These are phyloP conservation scores for Adansonia gregorii DNA, from an alignment of 441 rosid species.

Conservation along the genomic window DNA sequence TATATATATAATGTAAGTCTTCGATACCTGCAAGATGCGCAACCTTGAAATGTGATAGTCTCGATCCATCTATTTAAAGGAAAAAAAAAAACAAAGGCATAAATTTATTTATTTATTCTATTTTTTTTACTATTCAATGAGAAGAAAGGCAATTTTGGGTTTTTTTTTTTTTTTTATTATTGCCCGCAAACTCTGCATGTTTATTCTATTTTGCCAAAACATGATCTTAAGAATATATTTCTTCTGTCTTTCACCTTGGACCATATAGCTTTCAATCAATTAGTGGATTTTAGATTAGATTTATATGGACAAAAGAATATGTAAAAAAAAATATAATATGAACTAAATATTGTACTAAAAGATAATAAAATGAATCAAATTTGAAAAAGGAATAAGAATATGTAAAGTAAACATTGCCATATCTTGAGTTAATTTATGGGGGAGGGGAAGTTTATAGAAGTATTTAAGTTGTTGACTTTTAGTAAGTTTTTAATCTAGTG, in stretches of 20 bases:
- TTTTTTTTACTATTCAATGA: not conserved
- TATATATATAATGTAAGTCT: no score
- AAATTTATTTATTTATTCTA: not conserved
- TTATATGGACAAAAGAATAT: not conserved
- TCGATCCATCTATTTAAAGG: no score
- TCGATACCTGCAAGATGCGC: no score
- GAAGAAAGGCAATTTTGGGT: no score
- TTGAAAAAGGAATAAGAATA: constrained; percentile 5
- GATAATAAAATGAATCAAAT: not conserved
- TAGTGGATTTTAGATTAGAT: not conserved
- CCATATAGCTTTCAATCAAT: not conserved
- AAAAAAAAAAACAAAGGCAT: no score
- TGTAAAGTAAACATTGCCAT: not conserved
- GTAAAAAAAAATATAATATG: not conserved
- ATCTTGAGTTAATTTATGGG: not conserved
- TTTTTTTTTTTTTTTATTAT: not conserved
- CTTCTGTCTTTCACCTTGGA: not conserved
- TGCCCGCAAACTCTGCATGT: not conserved
- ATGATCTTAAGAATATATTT: constrained; percentile 9
- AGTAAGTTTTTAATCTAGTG: not conserved
- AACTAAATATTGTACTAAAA: not conserved
- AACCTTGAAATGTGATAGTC: no score
- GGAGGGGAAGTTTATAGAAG: not conserved
- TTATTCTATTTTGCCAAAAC: not conserved
- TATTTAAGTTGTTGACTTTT: not conserved